Evolutionary conservation across 1,284 basidiomycete species (phyloP), one percentile per base, ranked within the genome.

Genomic region (Gymnopus androsaceus): DNA sequence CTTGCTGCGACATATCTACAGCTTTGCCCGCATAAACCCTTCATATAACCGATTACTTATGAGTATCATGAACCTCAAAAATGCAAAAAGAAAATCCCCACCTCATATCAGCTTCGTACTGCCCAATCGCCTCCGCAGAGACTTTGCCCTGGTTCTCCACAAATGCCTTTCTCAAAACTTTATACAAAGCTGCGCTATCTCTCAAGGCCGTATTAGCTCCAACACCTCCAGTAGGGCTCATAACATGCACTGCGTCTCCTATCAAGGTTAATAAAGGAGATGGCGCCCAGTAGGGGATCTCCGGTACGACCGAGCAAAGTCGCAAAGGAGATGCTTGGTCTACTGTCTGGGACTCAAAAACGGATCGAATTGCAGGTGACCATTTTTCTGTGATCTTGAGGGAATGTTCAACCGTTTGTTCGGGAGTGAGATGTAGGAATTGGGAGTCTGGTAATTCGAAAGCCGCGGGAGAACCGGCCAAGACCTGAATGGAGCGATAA

Each of bases 141-240:
- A 51, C 40, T 31, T 41, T n/a, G 2, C 50, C 50, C 25, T 33
- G 27, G 9, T 36, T 15, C 17, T 50, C 37, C 12, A 41, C 1
- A 23, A 51, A 21, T 11, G 37, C 36, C 28, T 42, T 41, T 25
- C 38, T 51, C 27, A 51, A 23, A 25, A 31, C 50, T 11, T 51
- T 37, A n/a, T 23, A 51, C 37, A 51, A 19, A 6, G 49, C 49
- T 12, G 51, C 33, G 25, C 30, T 36, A 23, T 53, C 51, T 34
- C 30, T 53, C 42, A 53, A 34, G 7, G 51, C 40, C 7, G 51
- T 53, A 17, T 53, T 53, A 28, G 51, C 51, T 14, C 51, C 51
- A 23, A 53, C 34, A n/a, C 51, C 51, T 30, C 31, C 30, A 17
- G 41, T 45, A n/a, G 51, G 51, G 17, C 40, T 52, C 51, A 52